Evolutionary conservation across 352 stramenopile genomes (phyloP).

Genomic region (Phytophthora sp.): DNA sequence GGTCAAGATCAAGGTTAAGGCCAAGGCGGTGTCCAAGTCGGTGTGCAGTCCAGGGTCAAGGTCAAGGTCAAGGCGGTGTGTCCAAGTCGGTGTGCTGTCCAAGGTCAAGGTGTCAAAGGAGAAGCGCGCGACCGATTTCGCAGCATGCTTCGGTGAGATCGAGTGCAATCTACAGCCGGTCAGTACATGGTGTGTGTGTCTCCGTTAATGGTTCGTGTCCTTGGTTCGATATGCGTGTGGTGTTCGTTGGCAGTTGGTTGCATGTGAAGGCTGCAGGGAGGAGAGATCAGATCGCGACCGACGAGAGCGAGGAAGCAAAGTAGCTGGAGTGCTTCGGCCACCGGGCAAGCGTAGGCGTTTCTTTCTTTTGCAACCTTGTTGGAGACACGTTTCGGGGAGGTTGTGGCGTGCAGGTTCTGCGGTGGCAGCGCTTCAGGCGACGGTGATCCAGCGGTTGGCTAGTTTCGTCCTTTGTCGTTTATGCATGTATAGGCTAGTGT

Average conservation of each 20-base stretch:
- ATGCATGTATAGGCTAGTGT: not conserved
- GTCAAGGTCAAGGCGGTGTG: not conserved
- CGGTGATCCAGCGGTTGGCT: not conserved
- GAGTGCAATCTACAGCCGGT: not conserved
- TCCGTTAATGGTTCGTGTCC: not conserved
- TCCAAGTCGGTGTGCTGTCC: too few species aligned
- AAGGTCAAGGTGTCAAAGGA: too few species aligned
- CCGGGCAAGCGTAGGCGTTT: slow-evolving; percentile 3
- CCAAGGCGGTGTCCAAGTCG: not conserved
- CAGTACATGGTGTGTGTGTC: not conserved
- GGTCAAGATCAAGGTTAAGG: not conserved
- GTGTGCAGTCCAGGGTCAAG: not conserved
- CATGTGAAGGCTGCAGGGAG: not conserved
- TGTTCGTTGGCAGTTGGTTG: not conserved
- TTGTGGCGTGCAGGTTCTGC: slow-evolving; percentile 25
- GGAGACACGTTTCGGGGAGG: slow-evolving; percentile 13
- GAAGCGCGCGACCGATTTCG: too few species aligned
- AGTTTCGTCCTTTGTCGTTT: slow-evolving; percentile 1
- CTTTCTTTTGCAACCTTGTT: slow-evolving; percentile 1
- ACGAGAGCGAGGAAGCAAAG: not conserved
- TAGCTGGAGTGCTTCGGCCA: not conserved
- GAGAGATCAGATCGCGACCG: not conserved
- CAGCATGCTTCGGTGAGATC: too few species aligned
- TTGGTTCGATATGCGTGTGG: not conserved
- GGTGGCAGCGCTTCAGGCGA: not conserved